Evolutionary conservation across 495 filamentous ascomycete species (phyloP), one percentile per base, ranked within the genome.

Genomic region (Xylaria telfairii): DNA sequence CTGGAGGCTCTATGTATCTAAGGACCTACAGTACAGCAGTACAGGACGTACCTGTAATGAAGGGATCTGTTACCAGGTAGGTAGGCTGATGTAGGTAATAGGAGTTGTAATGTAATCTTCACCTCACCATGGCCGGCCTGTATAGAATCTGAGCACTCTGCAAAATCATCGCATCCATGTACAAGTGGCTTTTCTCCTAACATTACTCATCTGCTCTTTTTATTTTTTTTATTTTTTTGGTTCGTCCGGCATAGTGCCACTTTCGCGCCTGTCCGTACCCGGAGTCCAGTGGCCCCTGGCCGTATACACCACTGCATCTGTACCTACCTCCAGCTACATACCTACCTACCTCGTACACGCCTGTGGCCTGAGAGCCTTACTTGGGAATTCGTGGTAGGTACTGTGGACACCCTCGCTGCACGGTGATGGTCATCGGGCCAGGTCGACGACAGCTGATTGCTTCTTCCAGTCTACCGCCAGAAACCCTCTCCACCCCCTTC

Each of bases 401-500:
- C 44, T 60, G 42, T 30, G 37, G 19, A 37, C 34, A 68, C 65
- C 53, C 53, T 41, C 60, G 46, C 67, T 70, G 68, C 68, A 64
- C 46, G 61, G 68, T 70, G 4, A 24, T 57, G 68, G 68, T 70
- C 68, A 70, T 65, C 34, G 68, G 68, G 46, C 68, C 51, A 10
- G 47, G 37, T 70, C 24, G 61, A 56, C 61, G 30, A 65, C 61
- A 56, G 68, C 68, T 70, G 68, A 70, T 70, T 70, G 64, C 70
- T 68, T 71, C 70, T 68, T 68, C 34, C 32, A 24, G 41, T 15
- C 34, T 54, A 60, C 44, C 44, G n/a, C 54, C 34, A 67, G 65
- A 39, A 46, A 32, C 64, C 21, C 67, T 70, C 74, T 74, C 76
- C 75, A 69, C 76, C 75, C 69, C 76, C 73, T 72, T 76, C 74